These are phyloP conservation scores for Mycena indigotica DNA, from an alignment of 768 basidiomycete genomes.

Conservation along the genomic window DNA sequence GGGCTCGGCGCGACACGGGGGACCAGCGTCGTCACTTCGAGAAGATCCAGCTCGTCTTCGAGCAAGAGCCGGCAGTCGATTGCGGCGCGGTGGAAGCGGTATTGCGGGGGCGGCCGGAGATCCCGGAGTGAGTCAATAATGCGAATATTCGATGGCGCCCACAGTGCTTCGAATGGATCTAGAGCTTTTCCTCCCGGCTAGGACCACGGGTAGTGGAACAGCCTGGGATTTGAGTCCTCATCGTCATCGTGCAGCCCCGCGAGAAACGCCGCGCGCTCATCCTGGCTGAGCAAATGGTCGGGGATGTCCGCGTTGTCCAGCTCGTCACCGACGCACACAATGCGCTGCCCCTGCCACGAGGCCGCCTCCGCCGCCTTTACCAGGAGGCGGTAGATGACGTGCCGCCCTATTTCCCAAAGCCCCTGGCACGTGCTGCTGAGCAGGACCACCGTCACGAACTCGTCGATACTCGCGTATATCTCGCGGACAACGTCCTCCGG, in stretches of 20 bases:
- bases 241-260: neutral
- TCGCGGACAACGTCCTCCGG: slow-evolving; percentile 4
- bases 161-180: no score
- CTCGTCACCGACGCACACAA: slow-evolving; percentile 11
- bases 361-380: neutral
- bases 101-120: no score
- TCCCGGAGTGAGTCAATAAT: no score
- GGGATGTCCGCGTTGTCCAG: slow-evolving; percentile 8
- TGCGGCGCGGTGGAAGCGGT: no score
- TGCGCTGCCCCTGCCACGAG: slow-evolving; percentile 12
- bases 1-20: neutral
- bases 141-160: no score
- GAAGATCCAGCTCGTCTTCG: no score
- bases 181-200: no score
- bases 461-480: slow-evolving; percentile 1
- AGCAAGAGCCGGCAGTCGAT: no score
- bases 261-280: slow-evolving; percentile 6
- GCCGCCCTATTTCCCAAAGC: slow-evolving; percentile 10
- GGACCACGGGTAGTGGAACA: neutral
- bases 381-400: neutral
- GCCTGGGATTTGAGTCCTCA: neutral
- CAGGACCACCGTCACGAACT: neutral
- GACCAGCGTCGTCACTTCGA: no score
- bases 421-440: slow-evolving; percentile 6
- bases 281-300: neutral